Base-by-base conservation (phyloP, 129 eudicot species). In the Helichrysum umbraculigerum region DNA sequence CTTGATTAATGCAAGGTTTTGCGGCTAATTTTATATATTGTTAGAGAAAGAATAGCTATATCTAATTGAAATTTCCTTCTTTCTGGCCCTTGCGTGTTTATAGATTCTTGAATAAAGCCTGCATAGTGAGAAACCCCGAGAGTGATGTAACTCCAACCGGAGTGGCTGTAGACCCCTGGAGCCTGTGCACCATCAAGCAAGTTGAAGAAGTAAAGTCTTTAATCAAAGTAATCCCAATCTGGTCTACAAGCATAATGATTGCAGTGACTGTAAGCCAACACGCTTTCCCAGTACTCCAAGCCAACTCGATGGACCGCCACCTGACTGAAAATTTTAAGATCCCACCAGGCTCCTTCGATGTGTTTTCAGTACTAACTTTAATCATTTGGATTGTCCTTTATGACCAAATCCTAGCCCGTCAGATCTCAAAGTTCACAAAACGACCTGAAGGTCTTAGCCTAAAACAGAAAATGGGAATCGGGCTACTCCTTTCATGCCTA, bases 41-140 rank as follows among this genome's bases (percentile, higher is more conserved):
- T 37, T 7, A 44, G 16, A 44, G 42, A 64, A 75, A 0, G 60
- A 29, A 7, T 11, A 63, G 62, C 37, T 22, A 65, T 9, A 33
- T 66, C 35, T n/a, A 3, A 76, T 21, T 25, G 1, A 65, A 20
- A 73, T 9, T 15, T 64, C 34, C 33, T 76, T 72, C 64, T 70
- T 25, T 71, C 22, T 41, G 63, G n/a, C 41, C 74, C 20, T 8
- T 69, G 20, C 12, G 51, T 44, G 11, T 11, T 44, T 44, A 44
- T 54, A 90, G 96, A 83, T 87, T 79, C 81, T 73, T 90, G 59
- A 87, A 90, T 77, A 90, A 84, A 71, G 96, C 96, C 33, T 90
- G 96, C 81, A 82, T 90, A 22, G 66, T 87, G 16, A 80, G 68
- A 54, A 82, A 79, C 62, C 83, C 84, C 0, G 83, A 67, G 25